Evolutionary conservation across 2,329 filamentous ascomycete species (phyloP).

Genomic region (Cladosporium colombiae): DNA sequence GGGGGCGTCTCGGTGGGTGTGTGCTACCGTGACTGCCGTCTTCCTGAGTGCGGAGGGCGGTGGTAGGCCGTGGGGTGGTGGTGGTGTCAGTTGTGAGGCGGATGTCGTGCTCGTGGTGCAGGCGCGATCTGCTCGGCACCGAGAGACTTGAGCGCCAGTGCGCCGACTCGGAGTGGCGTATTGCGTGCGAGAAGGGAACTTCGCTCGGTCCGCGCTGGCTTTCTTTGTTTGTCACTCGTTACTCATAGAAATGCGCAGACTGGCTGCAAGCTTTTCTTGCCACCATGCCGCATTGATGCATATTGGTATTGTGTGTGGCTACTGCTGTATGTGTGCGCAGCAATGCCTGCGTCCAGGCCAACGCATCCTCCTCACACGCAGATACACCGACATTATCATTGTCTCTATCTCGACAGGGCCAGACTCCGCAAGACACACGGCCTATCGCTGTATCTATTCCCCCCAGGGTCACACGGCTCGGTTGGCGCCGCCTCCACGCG

Average conservation of each 20-base stretch:
- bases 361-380: not conserved
- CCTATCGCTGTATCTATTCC: not conserved
- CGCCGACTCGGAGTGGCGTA: conserved; percentile 8
- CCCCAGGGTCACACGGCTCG: not conserved
- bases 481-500: conserved; percentile 15
- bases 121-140: not conserved
- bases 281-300: not conserved
- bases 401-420: not conserved
- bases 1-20: not conserved
- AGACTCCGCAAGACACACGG: not conserved
- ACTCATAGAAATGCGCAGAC: conserved; percentile 7
- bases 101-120: conserved; percentile 11
- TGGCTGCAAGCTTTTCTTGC: not conserved
- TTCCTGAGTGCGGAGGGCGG: conserved; percentile 3
- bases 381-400: not conserved
- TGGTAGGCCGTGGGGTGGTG: not conserved
- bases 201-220: not conserved
- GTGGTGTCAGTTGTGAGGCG: conserved; percentile 10
- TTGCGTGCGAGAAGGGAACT: conserved; percentile 8
- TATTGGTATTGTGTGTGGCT: not conserved
- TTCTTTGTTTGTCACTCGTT: conserved; percentile 18
- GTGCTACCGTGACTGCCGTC: not conserved
- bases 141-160: not conserved
- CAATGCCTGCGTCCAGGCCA: not conserved
- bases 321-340: not conserved